phyloP scores from a whole-genome alignment of 805 yeast species.

The Cyberlindnera mycetangii region DNA sequence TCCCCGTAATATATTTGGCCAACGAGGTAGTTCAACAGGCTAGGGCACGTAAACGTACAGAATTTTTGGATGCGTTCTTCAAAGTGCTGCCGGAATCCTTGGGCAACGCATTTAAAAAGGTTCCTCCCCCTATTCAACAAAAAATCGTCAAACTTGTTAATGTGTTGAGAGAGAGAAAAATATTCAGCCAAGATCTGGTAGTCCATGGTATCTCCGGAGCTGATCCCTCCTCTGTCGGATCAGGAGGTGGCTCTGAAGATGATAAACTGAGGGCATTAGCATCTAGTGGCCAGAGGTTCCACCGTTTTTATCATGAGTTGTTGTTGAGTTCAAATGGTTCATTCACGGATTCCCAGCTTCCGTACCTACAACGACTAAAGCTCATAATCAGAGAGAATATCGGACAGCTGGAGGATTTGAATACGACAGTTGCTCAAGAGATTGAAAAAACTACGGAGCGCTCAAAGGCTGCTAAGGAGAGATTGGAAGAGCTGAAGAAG shows the following conservation, averaged over 20 bases:
- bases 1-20: slow-evolving; percentile 64
- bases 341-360: slow-evolving; percentile 12
- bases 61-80: slow-evolving; percentile 57
- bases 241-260: slow-evolving; percentile 2
- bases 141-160: slow-evolving; percentile 49
- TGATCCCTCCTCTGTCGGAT: neutral
- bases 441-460: slow-evolving; percentile 11
- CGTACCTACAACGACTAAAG: slow-evolving; percentile 9
- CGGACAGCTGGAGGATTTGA: slow-evolving; percentile 18
- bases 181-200: slow-evolving; percentile 32
- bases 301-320: slow-evolving; percentile 22
- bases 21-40: slow-evolving; percentile 84
- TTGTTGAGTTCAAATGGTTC: slow-evolving; percentile 20
- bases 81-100: slow-evolving; percentile 44
- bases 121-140: slow-evolving; percentile 18
- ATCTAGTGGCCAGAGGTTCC: slow-evolving; percentile 16
- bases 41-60: slow-evolving; percentile 55
- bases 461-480: slow-evolving; percentile 11
- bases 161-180: slow-evolving; percentile 56
- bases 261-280: slow-evolving; percentile 15
- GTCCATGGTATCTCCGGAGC: slow-evolving; percentile 9
- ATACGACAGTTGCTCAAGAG: slow-evolving; percentile 14
- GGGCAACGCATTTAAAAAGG: slow-evolving; percentile 23
- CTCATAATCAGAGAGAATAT: slow-evolving; percentile 16
- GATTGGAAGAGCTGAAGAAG: slow-evolving; percentile 15